Evolutionary conservation across 2,329 filamentous ascomycete genomes (phyloP), one percentile per base, ranked within the genome.

Genomic region (Reticulascus tulasneorum): DNA sequence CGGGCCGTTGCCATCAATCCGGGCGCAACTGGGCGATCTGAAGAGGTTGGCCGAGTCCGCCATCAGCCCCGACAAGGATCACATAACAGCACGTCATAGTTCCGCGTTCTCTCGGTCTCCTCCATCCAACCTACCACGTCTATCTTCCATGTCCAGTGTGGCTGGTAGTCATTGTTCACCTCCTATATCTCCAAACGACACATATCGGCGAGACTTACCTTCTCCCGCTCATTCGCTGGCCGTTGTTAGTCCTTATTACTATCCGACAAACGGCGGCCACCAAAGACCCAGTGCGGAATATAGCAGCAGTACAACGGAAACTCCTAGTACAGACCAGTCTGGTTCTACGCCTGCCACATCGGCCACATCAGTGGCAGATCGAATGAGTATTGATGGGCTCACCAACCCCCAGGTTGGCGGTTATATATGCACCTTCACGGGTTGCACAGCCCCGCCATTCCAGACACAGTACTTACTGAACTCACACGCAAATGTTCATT

Each of bases 401-500:
- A 73, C 73, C 9, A 73, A 69, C 49, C 71, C 72, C 5, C 60
- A 66, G 23, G 53, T 63, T 32, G 75, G 71, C 15, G 61, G 61
- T 5, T 85, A 75, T 52, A 62, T 73, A 29, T 90, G 84, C 55
- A 68, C 60, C 50, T 64, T 66, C 32, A 49, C 68, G 7, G 82
- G 81, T 8, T 93, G 86, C 56, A 84, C 58, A 23, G 85, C 86
- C 2, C 61, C 70, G 20, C 80, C 86, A 0, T 93, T 93, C 48
- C 83, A 87, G 50, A 93, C 86, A 1, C 79, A 82, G 49, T 82
- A 82, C 61, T 68, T 91, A 9, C 66, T 91, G 16, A 91, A 88
- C 56, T 91, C 86, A 1, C 86, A 91, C 52, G 79, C 82, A 34
- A 84, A 84, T 45, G 80, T 84, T 5, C 80, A 84, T 57, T 84